Percentiles rank a stretch among this genome's conserved stretches.
These are phyloP conservation scores for Mycena citricolor DNA, from an alignment of 1,284 basidiomycete genomes.

Conservation along the genomic window DNA sequence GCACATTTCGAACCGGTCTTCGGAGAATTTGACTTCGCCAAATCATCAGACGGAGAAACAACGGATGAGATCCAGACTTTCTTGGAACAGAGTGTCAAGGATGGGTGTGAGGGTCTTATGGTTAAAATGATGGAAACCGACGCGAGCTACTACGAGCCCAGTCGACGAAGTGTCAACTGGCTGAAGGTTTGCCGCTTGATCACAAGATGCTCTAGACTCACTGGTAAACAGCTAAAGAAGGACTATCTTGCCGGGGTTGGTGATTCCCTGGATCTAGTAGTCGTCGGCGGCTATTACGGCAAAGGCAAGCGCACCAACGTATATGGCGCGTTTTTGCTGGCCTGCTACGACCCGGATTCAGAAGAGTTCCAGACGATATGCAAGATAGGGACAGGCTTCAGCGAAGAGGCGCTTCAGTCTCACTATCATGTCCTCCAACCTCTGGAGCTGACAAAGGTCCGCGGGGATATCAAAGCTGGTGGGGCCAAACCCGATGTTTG, in stretches of 20 bases:
- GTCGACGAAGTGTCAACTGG: conserved; percentile 95
- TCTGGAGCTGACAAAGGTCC: conserved; percentile 66
- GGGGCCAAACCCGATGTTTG: conserved; percentile 92
- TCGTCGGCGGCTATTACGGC: conserved; percentile 95
- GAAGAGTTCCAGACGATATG: conserved; percentile 96
- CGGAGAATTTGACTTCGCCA: conserved; percentile 93
- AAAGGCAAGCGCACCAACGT: conserved; percentile 97
- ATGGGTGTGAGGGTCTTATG: conserved; percentile 99
- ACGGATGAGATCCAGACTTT: conserved; percentile 95
- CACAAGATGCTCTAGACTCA: background rate
- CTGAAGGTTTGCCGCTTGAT: conserved; percentile 67
- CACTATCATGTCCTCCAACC: conserved; percentile 84
- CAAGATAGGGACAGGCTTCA: conserved; percentile 99
- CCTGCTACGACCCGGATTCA: conserved; percentile 89
- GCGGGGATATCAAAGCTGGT: conserved; percentile 82
- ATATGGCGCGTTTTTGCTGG: conserved; percentile 94
- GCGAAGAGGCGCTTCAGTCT: conserved; percentile 84
- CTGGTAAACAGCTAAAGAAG: conserved; percentile 79
- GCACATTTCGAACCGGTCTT: conserved; percentile 82
- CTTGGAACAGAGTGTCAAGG: conserved; percentile 94
- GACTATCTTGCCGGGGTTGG: conserved; percentile 97
- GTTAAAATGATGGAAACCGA: conserved; percentile 96
- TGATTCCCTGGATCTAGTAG: conserved; percentile 95
- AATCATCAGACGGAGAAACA: conserved; percentile 84
- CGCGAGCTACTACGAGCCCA: conserved; percentile 94